Evolutionary conservation across 192 early-diverging fungal species (phyloP).

Genomic region (Podila minutissima): DNA sequence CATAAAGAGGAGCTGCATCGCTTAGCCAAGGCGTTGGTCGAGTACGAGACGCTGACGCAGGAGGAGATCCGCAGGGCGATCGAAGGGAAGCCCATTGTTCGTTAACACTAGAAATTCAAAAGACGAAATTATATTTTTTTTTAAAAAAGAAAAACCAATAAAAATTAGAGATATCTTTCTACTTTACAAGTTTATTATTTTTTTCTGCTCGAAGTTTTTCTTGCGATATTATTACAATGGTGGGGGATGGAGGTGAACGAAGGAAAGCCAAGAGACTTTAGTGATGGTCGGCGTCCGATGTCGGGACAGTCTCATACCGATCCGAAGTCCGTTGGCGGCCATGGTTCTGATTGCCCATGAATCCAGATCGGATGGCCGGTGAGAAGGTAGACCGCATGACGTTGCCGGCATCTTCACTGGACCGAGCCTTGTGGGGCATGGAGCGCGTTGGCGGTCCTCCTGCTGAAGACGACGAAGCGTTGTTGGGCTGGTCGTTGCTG

Average conservation of each 20-base stretch:
- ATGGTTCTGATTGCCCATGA: conserved; percentile 25
- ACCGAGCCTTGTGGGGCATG: conserved; percentile 33
- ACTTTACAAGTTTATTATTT: too few relatives aligned
- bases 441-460: conserved; percentile 5
- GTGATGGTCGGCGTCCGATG: conserved; percentile 27
- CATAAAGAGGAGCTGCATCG: conserved; percentile 91
- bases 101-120: conserved; percentile 13
- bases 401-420: conserved; percentile 21
- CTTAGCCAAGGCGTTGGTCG: conserved; percentile 91
- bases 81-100: conserved; percentile 70
- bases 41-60: conserved; percentile 91
- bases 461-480: not conserved
- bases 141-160: not conserved
- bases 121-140: not conserved
- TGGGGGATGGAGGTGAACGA: not conserved
- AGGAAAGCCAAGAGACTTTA: not conserved
- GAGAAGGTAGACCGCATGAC: conserved; percentile 16
- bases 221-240: not conserved
- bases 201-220: too few relatives aligned
- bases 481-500: not conserved
- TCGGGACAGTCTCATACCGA: conserved; percentile 50
- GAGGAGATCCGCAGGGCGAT: conserved; percentile 87
- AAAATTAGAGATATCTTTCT: too few relatives aligned
- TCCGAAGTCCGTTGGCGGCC: conserved; percentile 50
- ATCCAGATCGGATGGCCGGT: conserved; percentile 18